A percentile compares a stretch with the other conserved stretches of the same genome.
phyloP scores from a whole-genome alignment of 1,284 basidiomycete species.

The Taiwanofungus camphoratus region DNA sequence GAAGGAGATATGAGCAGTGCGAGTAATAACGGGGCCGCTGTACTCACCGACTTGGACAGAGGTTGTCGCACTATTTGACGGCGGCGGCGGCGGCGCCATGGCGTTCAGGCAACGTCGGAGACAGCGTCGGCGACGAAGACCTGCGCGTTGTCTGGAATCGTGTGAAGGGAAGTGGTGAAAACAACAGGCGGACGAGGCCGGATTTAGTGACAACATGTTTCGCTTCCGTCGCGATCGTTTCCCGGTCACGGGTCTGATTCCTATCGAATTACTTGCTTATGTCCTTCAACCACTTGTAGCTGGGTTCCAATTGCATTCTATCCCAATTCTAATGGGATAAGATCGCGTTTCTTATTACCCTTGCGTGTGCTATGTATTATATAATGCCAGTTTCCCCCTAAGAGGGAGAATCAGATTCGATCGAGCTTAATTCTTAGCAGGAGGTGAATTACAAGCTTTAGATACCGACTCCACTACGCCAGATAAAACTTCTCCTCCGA shows the following conservation, averaged over 20 bases:
- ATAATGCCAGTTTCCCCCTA: too few relatives aligned
- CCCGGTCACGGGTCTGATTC: neutral
- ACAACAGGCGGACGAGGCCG: conserved; percentile 18
- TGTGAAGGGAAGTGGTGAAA: conserved; percentile 15
- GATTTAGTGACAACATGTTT: conserved; percentile 6
- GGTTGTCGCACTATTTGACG: conserved; percentile 55
- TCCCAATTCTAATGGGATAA: too few relatives aligned
- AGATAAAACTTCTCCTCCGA: too few relatives aligned
- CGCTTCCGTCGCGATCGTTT: conserved; percentile 1
- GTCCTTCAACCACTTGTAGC: too few relatives aligned
- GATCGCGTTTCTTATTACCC: too few relatives aligned
- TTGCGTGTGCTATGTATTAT: too few relatives aligned
- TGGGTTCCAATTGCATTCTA: too few relatives aligned
- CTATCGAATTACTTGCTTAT: too few relatives aligned
- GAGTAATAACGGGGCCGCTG: conserved; percentile 8
- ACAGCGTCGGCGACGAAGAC: conserved; percentile 79
- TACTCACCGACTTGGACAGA: conserved; percentile 83
- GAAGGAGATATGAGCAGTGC: conserved; percentile 10
- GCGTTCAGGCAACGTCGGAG: conserved; percentile 22
- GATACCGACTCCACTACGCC: too few relatives aligned
- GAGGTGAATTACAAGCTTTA: too few relatives aligned
- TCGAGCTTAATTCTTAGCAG: too few relatives aligned
- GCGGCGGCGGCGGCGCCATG: conserved; percentile 69
- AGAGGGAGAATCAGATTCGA: too few relatives aligned
- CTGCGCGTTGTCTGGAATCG: conserved; percentile 59